Evolutionary conservation across 2,329 filamentous ascomycete genomes (phyloP), one percentile per base, ranked within the genome.

Genomic region (Colletotrichum chrysophilum): DNA sequence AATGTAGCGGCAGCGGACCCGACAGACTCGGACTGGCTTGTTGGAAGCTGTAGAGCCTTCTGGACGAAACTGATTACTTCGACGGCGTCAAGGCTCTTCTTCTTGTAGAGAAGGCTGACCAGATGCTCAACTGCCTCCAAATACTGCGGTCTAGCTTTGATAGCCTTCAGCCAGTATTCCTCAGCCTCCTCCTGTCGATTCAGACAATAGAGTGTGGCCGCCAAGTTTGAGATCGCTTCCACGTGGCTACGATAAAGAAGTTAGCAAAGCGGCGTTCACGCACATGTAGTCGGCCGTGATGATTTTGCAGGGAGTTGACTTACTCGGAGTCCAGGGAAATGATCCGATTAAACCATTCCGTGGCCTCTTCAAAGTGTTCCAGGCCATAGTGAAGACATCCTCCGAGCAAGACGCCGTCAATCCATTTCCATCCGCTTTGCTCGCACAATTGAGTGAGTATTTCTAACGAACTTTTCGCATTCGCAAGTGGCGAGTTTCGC

Each of bases 111-210:
- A 62, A 98, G 87, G 2, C 96, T 95, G 34, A 98, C 94, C 2
- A 99, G 90, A 86, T 98, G 96, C 83, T 99, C 97, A 4, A 97
- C 95, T 9, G 97, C 96, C 85, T 99, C 97, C 73, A 99, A 94
- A 84, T 98, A 97, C 81, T 93, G 94, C 1, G 97, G 97, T 10
- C 95, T 93, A 73, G 95, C 87, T 81, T 93, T 94, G 30, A 98
- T 92, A n/a, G 96, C 96, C 76, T 91, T 92, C 78, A 94, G 88
- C 97, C 97, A 99, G 81, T 96, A 91, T 74, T 92, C 90, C 82
- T 98, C 94, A 8, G 97, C 97, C 81, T 98, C 96, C 64, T 94
- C 90, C 74, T 94, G 94, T 75, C 94, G 93, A 76, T 95, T 93
- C 12, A 98, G 89, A 73, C 96, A 96, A 79, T 98, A 93, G 28